Evolutionary conservation across 148 eudicot species (phyloP).

Genomic region (Gaultheria prostrata): DNA sequence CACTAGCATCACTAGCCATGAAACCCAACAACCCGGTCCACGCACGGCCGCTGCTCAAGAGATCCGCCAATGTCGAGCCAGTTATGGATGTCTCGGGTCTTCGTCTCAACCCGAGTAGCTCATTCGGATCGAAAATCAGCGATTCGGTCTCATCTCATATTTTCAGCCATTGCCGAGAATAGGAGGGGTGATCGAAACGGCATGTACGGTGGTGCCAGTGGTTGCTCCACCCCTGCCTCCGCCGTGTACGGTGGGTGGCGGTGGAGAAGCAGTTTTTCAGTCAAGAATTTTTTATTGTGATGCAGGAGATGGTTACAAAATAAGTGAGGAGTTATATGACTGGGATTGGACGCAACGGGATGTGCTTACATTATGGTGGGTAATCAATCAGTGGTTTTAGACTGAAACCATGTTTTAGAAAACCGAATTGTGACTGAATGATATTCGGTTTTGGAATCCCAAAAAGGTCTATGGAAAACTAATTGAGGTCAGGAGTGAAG

Average conservation of each 20-base stretch:
- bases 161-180: conserved; percentile 34
- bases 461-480: too few species aligned
- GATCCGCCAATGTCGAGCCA: conserved; percentile 54
- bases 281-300: conserved; percentile 42
- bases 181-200: conserved; percentile 18
- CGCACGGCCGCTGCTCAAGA: conserved; percentile 35
- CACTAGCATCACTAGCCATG: too few species aligned
- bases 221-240: background rate
- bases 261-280: conserved; percentile 43
- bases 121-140: conserved; percentile 46
- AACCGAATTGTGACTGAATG: background rate
- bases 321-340: conserved; percentile 56
- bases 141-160: conserved; percentile 32
- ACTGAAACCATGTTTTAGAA: background rate
- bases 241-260: background rate
- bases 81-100: conserved; percentile 23
- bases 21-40: conserved; percentile 7
- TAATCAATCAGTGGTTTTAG: conserved; percentile 6
- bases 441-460: background rate
- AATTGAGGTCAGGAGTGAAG: too few species aligned
- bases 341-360: conserved; percentile 34
- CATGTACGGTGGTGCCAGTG: background rate
- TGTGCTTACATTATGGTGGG: conserved; percentile 38
- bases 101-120: conserved; percentile 34
- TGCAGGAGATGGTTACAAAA: conserved; percentile 55